Evolutionary conservation across 2,329 filamentous ascomycete species (phyloP), one percentile per base, ranked within the genome.

Genomic region (Pseudohalonectria lignicola): DNA sequence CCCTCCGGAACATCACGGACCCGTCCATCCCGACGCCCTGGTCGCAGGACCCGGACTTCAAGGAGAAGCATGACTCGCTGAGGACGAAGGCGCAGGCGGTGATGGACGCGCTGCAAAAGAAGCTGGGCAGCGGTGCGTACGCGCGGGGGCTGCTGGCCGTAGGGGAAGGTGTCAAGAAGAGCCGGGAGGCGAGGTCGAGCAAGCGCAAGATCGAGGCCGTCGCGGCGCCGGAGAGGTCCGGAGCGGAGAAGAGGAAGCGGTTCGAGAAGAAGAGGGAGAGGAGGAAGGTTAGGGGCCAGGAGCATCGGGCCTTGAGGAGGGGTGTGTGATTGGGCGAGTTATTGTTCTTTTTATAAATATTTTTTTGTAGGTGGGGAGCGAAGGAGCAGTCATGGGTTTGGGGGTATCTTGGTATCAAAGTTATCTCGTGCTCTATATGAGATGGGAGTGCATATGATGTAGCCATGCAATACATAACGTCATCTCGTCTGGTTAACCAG

Each of bases 121-220:
- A 84, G 53, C 68, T 94, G 37, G 92, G 90, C 30, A 86, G 82
- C 2, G 74, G 78, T 1, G 76, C 76, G 44, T 98, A 88, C 61
- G 78, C 88, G n/a, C 68, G 71, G 39, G 71, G 80, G 33, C 67
- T 96, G 52, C 60, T 84, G 29, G 71, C 72, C 30, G 85, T 93
- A 6, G 76, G 86, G 43, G 78, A 82, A 37, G 73, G 70, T 13
- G 79, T 92, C n/a, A 75, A 74, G 52, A 70, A 72, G 46, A 76
- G 81, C 51, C 70, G 92, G 47, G 76, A 86, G 54, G 75, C 79
- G 51, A 68, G 93, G 46, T 76, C 82, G 39, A 76, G 71, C 45
- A 98, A 98, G 74, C 75, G 92, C 51, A 85, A 86, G 61, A 85
- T 96, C 46, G 88, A 93, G 55, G 85, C 85, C 10, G 79, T 98